Evolutionary conservation across 1,139 yeast species (phyloP).

Genomic region (Barnettozyma hawaiiensis): DNA sequence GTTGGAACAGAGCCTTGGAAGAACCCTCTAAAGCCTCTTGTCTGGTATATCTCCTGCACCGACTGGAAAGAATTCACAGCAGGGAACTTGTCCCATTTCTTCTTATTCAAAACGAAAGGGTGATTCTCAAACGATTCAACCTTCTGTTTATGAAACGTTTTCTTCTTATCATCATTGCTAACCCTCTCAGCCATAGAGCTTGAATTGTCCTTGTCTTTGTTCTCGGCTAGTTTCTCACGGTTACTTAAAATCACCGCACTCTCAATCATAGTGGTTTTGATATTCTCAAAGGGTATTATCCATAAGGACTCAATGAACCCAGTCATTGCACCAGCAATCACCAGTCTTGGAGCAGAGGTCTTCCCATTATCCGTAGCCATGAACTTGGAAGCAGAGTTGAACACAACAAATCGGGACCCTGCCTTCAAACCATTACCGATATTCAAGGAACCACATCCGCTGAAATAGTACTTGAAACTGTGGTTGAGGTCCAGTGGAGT

Average conservation of each 20-base stretch:
- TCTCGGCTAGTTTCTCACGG: constrained; percentile 12
- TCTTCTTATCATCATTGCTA: constrained; percentile 6
- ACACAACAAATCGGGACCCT: constrained; percentile 63
- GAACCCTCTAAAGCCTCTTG: constrained; percentile 77
- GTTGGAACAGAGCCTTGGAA: constrained; percentile 81
- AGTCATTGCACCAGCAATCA: constrained; percentile 82
- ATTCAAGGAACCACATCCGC: constrained; percentile 79
- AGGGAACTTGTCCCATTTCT: constrained; percentile 47
- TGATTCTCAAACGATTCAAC: constrained; percentile 15
- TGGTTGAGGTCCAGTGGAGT: constrained; percentile 36
- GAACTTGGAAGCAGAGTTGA: constrained; percentile 70
- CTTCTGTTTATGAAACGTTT: constrained; percentile 22
- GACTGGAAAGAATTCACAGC: constrained; percentile 49
- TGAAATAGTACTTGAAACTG: constrained; percentile 47
- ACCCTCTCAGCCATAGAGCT: constrained; percentile 2
- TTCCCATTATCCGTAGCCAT: constrained; percentile 54
- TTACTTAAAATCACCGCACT: constrained; percentile 24
- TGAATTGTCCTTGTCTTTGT: constrained; percentile 2
- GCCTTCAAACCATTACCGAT: constrained; percentile 72
- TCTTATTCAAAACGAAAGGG: constrained; percentile 26
- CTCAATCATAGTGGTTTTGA: constrained; percentile 83
- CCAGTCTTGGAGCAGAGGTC: constrained; percentile 64
- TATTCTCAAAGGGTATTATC: constrained; percentile 87
- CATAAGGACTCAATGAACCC: constrained; percentile 77
- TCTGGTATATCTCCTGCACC: constrained; percentile 57